Evolutionary conservation across 2,329 filamentous ascomycete species (phyloP), one percentile per base, ranked within the genome.

Genomic region (Thermothelomyces thermophilus): DNA sequence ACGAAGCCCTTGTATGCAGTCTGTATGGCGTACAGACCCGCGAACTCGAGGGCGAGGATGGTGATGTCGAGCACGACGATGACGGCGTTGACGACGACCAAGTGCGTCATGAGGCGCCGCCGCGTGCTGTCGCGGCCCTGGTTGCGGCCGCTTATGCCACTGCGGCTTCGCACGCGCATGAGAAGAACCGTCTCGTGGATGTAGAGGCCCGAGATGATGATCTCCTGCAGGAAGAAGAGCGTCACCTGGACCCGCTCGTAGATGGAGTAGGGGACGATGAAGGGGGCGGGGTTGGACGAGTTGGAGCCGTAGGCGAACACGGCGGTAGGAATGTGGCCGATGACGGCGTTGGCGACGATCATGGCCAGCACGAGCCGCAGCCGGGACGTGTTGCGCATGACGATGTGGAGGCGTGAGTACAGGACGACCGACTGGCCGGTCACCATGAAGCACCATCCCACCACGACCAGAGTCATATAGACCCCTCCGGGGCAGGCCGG

Each of bases 401-500:
- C 70, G 1, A 84, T 68, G 59, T 83, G 79, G 0, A 84, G 70
- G 6, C 81, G 72, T 0, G 79, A 83, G 67, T 79, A 84, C 1
- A 84, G 67, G 1, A 84, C 80, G 11, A 83, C 58, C 0, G 75
- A 74, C 60, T 83, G 78, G 0, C 80, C 81, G 1, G 79, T 80
- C 0, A 84, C 74, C 77, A 83, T 82, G 2, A 65, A 61, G 58
- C 69, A 73, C 76, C 77, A 80, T 1, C 75, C 76, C 33, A 76
- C 52, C n/a, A 68, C 69, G 20, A 56, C 48, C 20, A 76, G 63
- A 4, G 75, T 55, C 5, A 70, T 69, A 3, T 69, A 65, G 5
- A 34, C 22, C 41, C 35, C 34, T 14, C 11, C 7, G 11, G 31
- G 36, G 33, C 10, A 5, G 2, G 17, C 11, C 17, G 16, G 19